These are phyloP conservation scores for Aegle marmelos DNA, from an alignment of 345 rosid species.

Conservation along the genomic window DNA sequence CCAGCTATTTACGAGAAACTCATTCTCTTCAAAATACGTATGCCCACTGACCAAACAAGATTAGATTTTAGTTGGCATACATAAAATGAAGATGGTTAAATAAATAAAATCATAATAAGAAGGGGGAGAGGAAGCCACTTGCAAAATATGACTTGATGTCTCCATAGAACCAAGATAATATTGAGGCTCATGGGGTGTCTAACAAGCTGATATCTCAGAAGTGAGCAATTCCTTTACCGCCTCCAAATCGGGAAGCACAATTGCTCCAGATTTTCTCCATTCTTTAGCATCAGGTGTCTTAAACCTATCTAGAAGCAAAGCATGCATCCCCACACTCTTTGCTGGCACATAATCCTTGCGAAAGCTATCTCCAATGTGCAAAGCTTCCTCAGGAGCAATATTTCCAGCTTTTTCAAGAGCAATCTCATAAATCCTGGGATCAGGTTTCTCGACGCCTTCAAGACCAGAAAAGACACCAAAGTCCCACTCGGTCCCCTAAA, in stretches of 20 bases:
- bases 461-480: slow-evolving; percentile 95
- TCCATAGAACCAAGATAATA: background rate
- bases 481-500: slow-evolving; percentile 87
- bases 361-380: slow-evolving; percentile 94
- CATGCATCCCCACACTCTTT: slow-evolving; percentile 84
- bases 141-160: too few relatives aligned
- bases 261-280: slow-evolving; percentile 77
- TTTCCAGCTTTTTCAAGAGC: slow-evolving; percentile 83
- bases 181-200: background rate
- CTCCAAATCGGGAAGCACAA: slow-evolving; percentile 76
- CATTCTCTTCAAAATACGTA: background rate
- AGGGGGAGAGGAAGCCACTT: too few relatives aligned
- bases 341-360: slow-evolving; percentile 88
- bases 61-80: background rate
- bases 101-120: background rate
- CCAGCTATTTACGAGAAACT: background rate
- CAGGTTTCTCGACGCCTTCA: slow-evolving; percentile 92
- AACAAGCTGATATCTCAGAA: slow-evolving; percentile 38
- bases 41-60: background rate
- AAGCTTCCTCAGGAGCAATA: slow-evolving; percentile 57
- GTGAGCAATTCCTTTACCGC: slow-evolving; percentile 61
- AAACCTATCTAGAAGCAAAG: slow-evolving; percentile 82
- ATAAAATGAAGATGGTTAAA: background rate
- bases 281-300: slow-evolving; percentile 74
- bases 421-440: slow-evolving; percentile 64